Evolutionary conservation across 192 early-diverging fungal genomes (phyloP).

Genomic region (Funneliformis geosporum): DNA sequence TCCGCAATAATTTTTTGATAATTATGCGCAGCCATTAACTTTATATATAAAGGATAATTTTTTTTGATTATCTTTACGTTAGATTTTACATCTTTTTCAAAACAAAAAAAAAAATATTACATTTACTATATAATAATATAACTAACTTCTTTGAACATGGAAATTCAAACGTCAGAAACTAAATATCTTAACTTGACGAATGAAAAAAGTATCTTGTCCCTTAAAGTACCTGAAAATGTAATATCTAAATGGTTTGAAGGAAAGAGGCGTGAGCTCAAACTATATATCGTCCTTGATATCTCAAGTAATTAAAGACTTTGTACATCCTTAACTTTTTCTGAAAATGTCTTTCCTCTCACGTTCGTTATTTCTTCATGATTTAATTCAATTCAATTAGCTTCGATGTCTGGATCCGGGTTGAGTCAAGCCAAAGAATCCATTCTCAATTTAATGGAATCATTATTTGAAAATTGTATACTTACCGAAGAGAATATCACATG

Average conservation of each 20-base stretch:
- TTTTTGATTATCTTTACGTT: too few species aligned
- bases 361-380: neutral
- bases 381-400: constrained; percentile 28
- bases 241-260: constrained; percentile 25
- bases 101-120: neutral
- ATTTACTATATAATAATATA: neutral
- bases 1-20: neutral
- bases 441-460: constrained; percentile 32
- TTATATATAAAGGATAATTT: neutral
- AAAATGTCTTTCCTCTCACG: neutral
- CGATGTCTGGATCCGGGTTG: constrained; percentile 44
- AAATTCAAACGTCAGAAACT: neutral
- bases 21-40: neutral
- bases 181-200: neutral
- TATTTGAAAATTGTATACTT: constrained; percentile 30
- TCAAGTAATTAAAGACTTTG: constrained; percentile 6
- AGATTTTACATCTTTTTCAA: neutral
- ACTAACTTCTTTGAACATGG: neutral
- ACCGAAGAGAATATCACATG: constrained; percentile 34
- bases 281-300: constrained; percentile 29
- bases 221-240: constrained; percentile 9
- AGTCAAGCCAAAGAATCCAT: constrained; percentile 42
- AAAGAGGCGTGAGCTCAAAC: neutral
- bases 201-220: neutral
- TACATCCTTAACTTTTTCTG: neutral